A percentile compares a stretch with the other conserved stretches of the same genome.
phyloP scores from a whole-genome alignment of 2,329 filamentous ascomycete species.

The Sporothrix dimorphospora region DNA sequence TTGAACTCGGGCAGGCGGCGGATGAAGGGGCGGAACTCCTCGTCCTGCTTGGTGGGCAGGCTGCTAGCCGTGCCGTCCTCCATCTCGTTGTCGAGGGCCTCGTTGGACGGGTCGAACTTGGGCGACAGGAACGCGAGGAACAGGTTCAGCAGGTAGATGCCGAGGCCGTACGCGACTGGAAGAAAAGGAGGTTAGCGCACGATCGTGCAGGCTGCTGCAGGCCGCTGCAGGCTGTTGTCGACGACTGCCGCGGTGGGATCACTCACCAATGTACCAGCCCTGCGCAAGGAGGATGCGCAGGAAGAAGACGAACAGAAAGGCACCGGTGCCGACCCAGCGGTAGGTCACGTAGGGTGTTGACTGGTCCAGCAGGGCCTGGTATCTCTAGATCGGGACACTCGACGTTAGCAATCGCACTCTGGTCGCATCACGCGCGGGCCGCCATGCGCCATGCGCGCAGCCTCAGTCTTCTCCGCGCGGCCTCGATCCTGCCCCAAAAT shows the following conservation, averaged over 20 bases:
- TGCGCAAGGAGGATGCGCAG: slow-evolving; percentile 87
- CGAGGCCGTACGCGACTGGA: slow-evolving; percentile 91
- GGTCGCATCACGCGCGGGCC: neutral
- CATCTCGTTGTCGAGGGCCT: slow-evolving; percentile 88
- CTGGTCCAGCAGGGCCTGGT: slow-evolving; percentile 92
- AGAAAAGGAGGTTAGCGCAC: neutral
- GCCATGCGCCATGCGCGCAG: neutral
- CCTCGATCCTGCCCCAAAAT: neutral
- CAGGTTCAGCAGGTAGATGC: slow-evolving; percentile 97
- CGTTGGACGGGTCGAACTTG: slow-evolving; percentile 97
- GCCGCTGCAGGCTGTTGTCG: no score
- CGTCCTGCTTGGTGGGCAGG: slow-evolving; percentile 91
- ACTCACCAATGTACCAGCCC: slow-evolving; percentile 95
- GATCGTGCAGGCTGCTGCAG: no score
- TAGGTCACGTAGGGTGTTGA: slow-evolving; percentile 88
- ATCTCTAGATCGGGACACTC: slow-evolving; percentile 62
- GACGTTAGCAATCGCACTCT: neutral
- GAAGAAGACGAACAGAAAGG: slow-evolving; percentile 78
- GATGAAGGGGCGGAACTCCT: slow-evolving; percentile 98
- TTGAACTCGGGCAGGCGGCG: slow-evolving; percentile 97
- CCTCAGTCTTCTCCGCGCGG: neutral
- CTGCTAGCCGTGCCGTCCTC: slow-evolving; percentile 84
- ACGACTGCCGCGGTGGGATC: no score
- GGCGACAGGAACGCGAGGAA: slow-evolving; percentile 98
- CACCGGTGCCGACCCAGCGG: slow-evolving; percentile 84